Evolutionary conservation across 2,329 filamentous ascomycete genomes (phyloP).

Genomic region (Aspergillus latus): DNA sequence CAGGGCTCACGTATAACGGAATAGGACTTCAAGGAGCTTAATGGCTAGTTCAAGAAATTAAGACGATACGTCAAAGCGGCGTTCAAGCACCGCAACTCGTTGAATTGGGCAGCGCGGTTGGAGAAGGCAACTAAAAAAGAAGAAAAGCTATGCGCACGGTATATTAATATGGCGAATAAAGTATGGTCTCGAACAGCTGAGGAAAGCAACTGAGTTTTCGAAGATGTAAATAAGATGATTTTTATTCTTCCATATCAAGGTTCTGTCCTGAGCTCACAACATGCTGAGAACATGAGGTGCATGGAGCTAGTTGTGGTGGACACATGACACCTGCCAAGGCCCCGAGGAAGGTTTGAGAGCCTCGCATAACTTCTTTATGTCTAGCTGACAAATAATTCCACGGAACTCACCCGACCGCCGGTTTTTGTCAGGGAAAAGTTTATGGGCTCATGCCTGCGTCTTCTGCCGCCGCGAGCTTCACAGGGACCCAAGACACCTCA

Average conservation of each 20-base stretch:
- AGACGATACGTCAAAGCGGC: background rate
- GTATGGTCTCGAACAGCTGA: too few species aligned
- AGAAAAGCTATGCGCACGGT: background rate
- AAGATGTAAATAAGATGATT: too few species aligned
- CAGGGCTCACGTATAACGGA: constrained; percentile 1
- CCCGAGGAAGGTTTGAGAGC: background rate
- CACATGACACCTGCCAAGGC: constrained; percentile 8
- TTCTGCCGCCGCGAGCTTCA: background rate
- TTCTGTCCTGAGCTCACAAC: background rate
- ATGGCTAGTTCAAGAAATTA: background rate
- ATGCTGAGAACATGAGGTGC: background rate
- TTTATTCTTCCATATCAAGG: too few species aligned
- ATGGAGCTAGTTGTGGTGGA: background rate
- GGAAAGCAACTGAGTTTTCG: background rate
- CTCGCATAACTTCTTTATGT: background rate
- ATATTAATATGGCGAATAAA: too few species aligned
- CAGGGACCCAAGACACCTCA: background rate
- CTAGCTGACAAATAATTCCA: constrained; percentile 2
- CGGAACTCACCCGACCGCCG: background rate
- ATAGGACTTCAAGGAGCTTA: background rate
- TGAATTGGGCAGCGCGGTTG: background rate
- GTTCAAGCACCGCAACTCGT: background rate
- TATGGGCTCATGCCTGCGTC: background rate
- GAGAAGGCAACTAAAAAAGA: background rate
- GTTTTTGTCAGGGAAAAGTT: constrained; percentile 2